A percentile compares a stretch with the other conserved stretches of the same genome.
These are phyloP conservation scores for Daldinia bambusicola DNA, from an alignment of 495 filamentous ascomycete species.

Conservation along the genomic window DNA sequence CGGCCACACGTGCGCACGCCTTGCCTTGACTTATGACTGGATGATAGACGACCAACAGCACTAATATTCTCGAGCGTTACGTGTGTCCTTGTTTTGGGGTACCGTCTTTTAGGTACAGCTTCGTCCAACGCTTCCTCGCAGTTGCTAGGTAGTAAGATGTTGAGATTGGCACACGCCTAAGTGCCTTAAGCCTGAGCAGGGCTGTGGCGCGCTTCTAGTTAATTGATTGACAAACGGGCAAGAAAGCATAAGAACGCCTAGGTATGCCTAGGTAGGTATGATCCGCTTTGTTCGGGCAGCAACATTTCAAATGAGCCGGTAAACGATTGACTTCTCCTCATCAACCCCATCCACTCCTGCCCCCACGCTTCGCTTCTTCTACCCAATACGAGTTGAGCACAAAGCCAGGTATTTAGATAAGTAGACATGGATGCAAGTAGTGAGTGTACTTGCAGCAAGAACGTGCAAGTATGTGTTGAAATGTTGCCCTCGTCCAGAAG, in stretches of 20 bases:
- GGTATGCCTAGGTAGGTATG: conserved; percentile 24
- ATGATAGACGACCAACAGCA: conserved; percentile 25
- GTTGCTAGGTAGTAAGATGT: conserved; percentile 15
- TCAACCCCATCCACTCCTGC: conserved; percentile 33
- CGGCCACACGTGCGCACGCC: conserved; percentile 36
- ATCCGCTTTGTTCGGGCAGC: conserved; percentile 58
- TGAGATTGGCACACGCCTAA: conserved; percentile 14
- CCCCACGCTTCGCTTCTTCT: conserved; percentile 28
- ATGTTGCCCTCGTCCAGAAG: conserved; percentile 13
- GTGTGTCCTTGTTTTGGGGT: conserved; percentile 4
- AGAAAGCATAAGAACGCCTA: conserved; percentile 42
- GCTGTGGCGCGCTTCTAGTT: conserved; percentile 33
- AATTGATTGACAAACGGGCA: conserved; percentile 46
- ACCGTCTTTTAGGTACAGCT: not conserved
- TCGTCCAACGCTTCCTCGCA: conserved; percentile 1
- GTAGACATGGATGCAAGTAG: not conserved
- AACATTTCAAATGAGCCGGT: conserved; percentile 56
- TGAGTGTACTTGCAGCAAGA: not conserved
- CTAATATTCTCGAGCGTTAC: not conserved
- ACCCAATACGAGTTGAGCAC: conserved; percentile 24
- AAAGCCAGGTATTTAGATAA: conserved; percentile 6
- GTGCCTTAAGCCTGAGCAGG: conserved; percentile 20
- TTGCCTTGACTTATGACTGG: conserved; percentile 26
- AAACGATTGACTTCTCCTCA: conserved; percentile 46
- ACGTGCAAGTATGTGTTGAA: conserved; percentile 16